A percentile compares a stretch with the other conserved stretches of the same genome.
phyloP scores from a whole-genome alignment of 1,284 basidiomycete species.

The Rhodotorula glutinis region DNA sequence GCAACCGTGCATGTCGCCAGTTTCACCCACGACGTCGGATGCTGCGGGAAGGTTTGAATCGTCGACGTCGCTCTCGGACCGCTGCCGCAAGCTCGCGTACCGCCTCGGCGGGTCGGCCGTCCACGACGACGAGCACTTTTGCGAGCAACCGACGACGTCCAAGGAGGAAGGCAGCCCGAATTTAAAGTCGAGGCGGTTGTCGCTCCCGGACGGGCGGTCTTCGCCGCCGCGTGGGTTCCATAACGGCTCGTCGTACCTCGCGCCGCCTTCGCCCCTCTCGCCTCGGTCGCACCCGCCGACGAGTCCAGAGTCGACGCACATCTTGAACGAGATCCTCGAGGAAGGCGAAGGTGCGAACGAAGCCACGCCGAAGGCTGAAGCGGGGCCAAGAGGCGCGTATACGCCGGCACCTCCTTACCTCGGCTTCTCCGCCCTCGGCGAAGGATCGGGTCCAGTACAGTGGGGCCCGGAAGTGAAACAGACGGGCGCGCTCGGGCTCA shows the following conservation, averaged over 20 bases:
- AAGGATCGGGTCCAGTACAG: background rate
- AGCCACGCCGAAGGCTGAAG: background rate
- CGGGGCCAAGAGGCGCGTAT: background rate
- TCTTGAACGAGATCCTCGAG: constrained; percentile 17
- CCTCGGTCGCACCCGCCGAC: constrained; percentile 6
- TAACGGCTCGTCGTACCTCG: too few relatives aligned
- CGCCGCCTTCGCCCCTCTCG: constrained; percentile 12
- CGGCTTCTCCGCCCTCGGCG: background rate
- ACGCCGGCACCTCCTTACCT: background rate
- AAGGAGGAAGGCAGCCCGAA: background rate
- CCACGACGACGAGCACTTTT: constrained; percentile 9
- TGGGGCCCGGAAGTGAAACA: background rate
- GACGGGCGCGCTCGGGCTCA: background rate
- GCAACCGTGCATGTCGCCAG: constrained; percentile 6
- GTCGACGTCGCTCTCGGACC: constrained; percentile 7
- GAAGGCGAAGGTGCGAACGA: constrained; percentile 10
- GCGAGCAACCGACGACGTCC: background rate
- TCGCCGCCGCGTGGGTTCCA: background rate
- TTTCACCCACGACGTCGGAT: background rate
- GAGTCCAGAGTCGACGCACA: background rate
- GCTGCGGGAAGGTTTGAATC: background rate
- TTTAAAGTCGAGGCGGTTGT: background rate
- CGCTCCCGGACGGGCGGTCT: background rate
- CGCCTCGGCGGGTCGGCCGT: constrained; percentile 20
- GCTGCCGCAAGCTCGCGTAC: constrained; percentile 21